These are phyloP conservation scores for Candida frijolesensis DNA, from an alignment of 1,139 yeast genomes.

Conservation along the genomic window DNA sequence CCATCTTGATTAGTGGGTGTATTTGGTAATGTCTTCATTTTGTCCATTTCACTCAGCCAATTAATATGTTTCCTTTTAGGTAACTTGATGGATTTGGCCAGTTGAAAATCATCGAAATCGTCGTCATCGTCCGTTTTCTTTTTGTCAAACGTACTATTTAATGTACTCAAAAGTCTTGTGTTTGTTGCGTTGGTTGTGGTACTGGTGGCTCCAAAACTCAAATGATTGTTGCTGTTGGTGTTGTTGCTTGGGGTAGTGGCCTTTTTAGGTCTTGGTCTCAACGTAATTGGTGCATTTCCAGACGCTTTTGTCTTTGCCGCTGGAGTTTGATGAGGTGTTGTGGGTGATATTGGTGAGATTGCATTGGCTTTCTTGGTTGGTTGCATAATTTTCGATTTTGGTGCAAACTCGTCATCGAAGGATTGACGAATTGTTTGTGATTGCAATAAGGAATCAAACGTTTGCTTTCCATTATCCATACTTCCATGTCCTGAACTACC, in stretches of 20 bases:
- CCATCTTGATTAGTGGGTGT: slow-evolving; percentile 8
- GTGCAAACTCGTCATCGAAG: slow-evolving; percentile 15
- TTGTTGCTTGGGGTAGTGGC: slow-evolving; percentile 1
- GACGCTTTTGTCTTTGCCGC: not conserved
- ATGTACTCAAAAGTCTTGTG: slow-evolving; percentile 23
- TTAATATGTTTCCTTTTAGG: slow-evolving; percentile 15
- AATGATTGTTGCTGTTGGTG: slow-evolving; percentile 12
- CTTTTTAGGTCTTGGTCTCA: slow-evolving; percentile 8
- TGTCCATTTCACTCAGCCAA: slow-evolving; percentile 24
- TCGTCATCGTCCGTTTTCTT: slow-evolving; percentile 20
- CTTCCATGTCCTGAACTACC: slow-evolving; percentile 8
- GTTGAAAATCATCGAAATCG: slow-evolving; percentile 36
- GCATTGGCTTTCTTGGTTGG: slow-evolving; percentile 13
- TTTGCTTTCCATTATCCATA: slow-evolving; percentile 10
- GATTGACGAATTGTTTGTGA: slow-evolving; percentile 31
- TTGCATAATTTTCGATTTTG: slow-evolving; percentile 17
- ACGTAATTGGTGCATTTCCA: slow-evolving; percentile 1
- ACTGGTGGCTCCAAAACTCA: slow-evolving; percentile 30
- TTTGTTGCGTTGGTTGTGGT: slow-evolving; percentile 15
- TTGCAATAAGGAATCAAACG: slow-evolving; percentile 36
- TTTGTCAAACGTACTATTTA: slow-evolving; percentile 22
- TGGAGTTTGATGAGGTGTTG: not conserved
- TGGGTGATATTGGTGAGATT: not conserved
- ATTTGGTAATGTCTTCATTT: slow-evolving; percentile 15
- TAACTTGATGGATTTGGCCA: slow-evolving; percentile 18